Evolutionary conservation across 2,329 filamentous ascomycete genomes (phyloP).

Genomic region (Metarhizium guizhouense): DNA sequence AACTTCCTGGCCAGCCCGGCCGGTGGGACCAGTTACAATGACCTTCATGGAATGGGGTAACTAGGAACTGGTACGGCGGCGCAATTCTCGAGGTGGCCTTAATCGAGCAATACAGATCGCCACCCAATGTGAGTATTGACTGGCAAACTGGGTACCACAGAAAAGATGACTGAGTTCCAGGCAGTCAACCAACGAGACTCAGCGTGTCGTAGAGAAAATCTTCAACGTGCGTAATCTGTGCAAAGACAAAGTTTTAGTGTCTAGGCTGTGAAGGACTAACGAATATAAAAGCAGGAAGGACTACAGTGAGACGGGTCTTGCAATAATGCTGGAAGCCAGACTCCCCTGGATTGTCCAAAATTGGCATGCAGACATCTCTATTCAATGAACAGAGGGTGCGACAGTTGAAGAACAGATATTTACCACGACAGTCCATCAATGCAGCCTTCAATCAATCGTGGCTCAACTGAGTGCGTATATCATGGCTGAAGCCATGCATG

Average conservation of each 20-base stretch:
- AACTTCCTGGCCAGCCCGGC: conserved; percentile 45
- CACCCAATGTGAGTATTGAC: too few species aligned
- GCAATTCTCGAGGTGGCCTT: neutral
- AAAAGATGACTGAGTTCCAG: neutral
- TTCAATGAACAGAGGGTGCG: neutral
- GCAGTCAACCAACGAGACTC: neutral
- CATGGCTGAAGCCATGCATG: neutral
- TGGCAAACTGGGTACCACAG: neutral
- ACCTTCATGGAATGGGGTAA: conserved; percentile 41
- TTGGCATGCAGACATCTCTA: neutral
- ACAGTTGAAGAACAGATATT: neutral
- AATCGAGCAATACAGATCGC: neutral
- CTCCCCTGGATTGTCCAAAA: neutral
- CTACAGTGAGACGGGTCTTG: too few species aligned
- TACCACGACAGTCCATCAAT: neutral
- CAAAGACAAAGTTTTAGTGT: neutral
- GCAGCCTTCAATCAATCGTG: neutral
- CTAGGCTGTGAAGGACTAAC: neutral
- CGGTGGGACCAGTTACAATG: conserved; percentile 50
- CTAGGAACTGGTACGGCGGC: neutral
- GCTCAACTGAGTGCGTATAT: neutral
- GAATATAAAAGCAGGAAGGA: neutral
- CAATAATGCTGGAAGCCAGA: too few species aligned
- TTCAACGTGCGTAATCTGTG: neutral
- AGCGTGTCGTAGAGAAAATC: neutral